Percentiles rank a stretch among this genome's conserved stretches.
These are phyloP conservation scores for Jacaranda mimosifolia DNA, from an alignment of 257 asterid species.

Conservation along the genomic window DNA sequence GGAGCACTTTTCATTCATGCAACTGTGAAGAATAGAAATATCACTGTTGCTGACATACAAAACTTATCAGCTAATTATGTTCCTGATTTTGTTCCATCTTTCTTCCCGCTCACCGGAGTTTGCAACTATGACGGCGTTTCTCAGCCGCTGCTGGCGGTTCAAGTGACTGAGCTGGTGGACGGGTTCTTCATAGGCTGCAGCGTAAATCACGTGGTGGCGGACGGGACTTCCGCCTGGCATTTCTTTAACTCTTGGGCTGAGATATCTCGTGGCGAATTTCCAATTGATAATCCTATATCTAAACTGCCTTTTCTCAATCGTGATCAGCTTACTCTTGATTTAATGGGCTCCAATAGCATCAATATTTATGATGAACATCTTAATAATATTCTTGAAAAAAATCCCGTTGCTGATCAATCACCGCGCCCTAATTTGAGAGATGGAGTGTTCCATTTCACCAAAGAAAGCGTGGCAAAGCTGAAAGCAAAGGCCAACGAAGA, in stretches of 20 bases:
- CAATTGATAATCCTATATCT: background rate
- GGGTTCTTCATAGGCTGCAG: conserved; percentile 53
- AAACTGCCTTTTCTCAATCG: conserved; percentile 37
- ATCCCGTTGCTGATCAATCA: background rate
- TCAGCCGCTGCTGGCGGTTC: conserved; percentile 49
- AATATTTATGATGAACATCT: conserved; percentile 24
- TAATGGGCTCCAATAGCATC: conserved; percentile 15
- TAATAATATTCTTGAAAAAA: background rate
- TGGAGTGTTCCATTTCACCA: conserved; percentile 38
- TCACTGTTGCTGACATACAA: conserved; percentile 40
- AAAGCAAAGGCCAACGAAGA: conserved; percentile 44
- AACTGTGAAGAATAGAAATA: background rate
- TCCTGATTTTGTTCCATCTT: conserved; percentile 32
- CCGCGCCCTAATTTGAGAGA: conserved; percentile 9
- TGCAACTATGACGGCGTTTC: conserved; percentile 44
- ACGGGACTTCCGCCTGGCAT: conserved; percentile 53
- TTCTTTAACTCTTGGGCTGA: conserved; percentile 56
- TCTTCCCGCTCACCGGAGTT: conserved; percentile 47
- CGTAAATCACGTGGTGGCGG: conserved; percentile 42
- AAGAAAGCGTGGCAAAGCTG: conserved; percentile 29
- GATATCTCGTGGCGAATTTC: conserved; percentile 42
- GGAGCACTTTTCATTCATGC: conserved; percentile 51
- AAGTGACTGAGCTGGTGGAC: conserved; percentile 49
- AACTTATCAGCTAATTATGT: conserved; percentile 19
- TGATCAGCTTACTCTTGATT: conserved; percentile 30